Evolutionary conservation across 1,284 basidiomycete species (phyloP).

Genomic region (Cryptococcus depauperatus): DNA sequence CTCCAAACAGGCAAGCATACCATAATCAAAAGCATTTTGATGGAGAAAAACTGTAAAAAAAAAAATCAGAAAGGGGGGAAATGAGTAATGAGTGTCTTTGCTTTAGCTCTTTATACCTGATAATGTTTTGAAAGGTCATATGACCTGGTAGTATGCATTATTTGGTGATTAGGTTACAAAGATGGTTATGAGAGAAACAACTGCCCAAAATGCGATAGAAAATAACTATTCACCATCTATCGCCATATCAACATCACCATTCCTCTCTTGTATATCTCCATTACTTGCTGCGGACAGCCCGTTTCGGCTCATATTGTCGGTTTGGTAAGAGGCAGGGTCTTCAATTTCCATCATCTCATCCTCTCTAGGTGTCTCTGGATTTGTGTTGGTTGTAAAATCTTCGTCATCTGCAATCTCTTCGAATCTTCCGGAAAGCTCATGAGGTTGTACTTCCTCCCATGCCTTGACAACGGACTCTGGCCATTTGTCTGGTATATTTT

Average conservation of each 20-base stretch:
- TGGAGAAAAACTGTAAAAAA: too few relatives aligned
- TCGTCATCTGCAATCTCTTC: conserved; percentile 29
- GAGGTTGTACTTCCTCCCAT: conserved; percentile 13
- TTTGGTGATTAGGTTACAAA: neutral
- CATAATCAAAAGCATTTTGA: too few relatives aligned
- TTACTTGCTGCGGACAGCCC: neutral
- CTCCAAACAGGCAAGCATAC: neutral
- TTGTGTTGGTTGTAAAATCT: conserved; percentile 2
- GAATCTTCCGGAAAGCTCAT: conserved; percentile 19
- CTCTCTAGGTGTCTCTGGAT: neutral
- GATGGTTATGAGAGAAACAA: neutral
- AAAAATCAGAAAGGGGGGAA: neutral
- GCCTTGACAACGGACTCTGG: conserved; percentile 16
- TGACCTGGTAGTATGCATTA: neutral
- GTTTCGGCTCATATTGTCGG: neutral
- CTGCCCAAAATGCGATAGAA: neutral
- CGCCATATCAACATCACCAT: conserved; percentile 20
- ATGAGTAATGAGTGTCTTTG: neutral
- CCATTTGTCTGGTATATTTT: conserved; percentile 5
- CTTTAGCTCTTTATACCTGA: neutral
- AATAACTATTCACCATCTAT: neutral
- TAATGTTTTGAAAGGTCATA: neutral
- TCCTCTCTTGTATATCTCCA: neutral
- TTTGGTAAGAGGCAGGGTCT: neutral
- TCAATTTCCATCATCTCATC: conserved; percentile 7